A percentile compares a stretch with the other conserved stretches of the same genome.
Conservation (phyloP, 2,329 filamentous ascomycete genomes). For the Aspergillus terreus region DNA sequence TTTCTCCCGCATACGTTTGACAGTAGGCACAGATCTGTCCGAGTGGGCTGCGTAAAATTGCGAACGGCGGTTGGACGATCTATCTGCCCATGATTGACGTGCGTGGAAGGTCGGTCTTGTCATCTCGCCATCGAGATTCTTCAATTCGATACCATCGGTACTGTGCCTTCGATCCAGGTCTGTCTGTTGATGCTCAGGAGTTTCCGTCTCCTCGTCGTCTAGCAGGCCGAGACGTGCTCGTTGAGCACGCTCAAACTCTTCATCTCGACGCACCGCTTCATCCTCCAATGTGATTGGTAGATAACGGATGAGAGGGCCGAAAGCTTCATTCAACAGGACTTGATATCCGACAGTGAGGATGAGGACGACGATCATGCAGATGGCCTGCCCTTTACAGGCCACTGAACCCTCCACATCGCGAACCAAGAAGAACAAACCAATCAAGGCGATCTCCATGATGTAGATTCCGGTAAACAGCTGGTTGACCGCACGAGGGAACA, state of each 20-base stretch:
- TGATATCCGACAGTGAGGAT: conserved; percentile 75
- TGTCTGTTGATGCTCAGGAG: conserved; percentile 45
- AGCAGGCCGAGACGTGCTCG: conserved; percentile 63
- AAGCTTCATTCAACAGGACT: conserved; percentile 73
- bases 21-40: conserved; percentile 27
- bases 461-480: conserved; percentile 94
- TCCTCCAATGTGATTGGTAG: conserved; percentile 94
- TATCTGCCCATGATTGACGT: conserved; percentile 43
- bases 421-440: conserved; percentile 84
- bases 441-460: conserved; percentile 85
- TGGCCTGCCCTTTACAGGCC: conserved; percentile 70
- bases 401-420: conserved; percentile 51
- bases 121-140: conserved; percentile 30
- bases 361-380: conserved; percentile 75
- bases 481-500: conserved; percentile 91
- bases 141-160: conserved; percentile 49
- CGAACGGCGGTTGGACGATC: conserved; percentile 37
- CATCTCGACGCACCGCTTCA: conserved; percentile 85
- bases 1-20: conserved; percentile 34
- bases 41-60: conserved; percentile 38
- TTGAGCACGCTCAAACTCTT: conserved; percentile 79
- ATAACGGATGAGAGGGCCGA: conserved; percentile 80
- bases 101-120: conserved; percentile 16
- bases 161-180: conserved; percentile 41
- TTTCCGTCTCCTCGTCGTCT: conserved; percentile 41